phyloP scores from a whole-genome alignment of 108 stramenopile species.

The Bacterosira constricta region DNA sequence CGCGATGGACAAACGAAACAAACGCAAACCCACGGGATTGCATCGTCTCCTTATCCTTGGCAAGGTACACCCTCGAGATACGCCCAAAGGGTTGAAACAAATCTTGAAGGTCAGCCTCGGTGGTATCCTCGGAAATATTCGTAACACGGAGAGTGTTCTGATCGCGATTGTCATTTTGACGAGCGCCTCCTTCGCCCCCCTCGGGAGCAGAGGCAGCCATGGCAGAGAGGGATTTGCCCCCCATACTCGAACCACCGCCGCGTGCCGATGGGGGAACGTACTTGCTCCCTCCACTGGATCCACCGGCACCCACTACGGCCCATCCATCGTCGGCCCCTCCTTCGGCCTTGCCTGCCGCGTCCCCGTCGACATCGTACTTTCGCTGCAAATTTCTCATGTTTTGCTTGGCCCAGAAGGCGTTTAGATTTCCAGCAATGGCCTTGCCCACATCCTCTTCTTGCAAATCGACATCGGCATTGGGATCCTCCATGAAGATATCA shows the following conservation, averaged over 20 bases:
- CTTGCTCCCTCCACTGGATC: slow-evolving; percentile 47
- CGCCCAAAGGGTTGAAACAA: slow-evolving; percentile 94
- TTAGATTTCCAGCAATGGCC: slow-evolving; percentile 82
- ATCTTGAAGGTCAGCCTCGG: slow-evolving; percentile 95
- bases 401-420: slow-evolving; percentile 92
- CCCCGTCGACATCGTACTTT: slow-evolving; percentile 86
- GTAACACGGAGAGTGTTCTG: slow-evolving; percentile 97
- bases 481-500: slow-evolving; percentile 85
- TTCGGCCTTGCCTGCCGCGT: slow-evolving; percentile 45
- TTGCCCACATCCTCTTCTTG: slow-evolving; percentile 84
- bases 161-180: slow-evolving; percentile 74
- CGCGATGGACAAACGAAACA: slow-evolving; percentile 90
- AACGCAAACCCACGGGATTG: slow-evolving; percentile 95
- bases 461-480: slow-evolving; percentile 84
- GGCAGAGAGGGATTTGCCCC: slow-evolving; percentile 63
- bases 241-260: slow-evolving; percentile 52
- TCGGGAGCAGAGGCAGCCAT: slow-evolving; percentile 37
- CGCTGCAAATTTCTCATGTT: slow-evolving; percentile 82
- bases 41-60: slow-evolving; percentile 96
- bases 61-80: slow-evolving; percentile 95
- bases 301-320: slow-evolving; percentile 72
- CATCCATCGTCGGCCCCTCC: slow-evolving; percentile 72
- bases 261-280: slow-evolving; percentile 85
- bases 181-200: slow-evolving; percentile 12
- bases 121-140: slow-evolving; percentile 96